Conservation (phyloP, 768 basidiomycete genomes). For the Panus rudis region DNA sequence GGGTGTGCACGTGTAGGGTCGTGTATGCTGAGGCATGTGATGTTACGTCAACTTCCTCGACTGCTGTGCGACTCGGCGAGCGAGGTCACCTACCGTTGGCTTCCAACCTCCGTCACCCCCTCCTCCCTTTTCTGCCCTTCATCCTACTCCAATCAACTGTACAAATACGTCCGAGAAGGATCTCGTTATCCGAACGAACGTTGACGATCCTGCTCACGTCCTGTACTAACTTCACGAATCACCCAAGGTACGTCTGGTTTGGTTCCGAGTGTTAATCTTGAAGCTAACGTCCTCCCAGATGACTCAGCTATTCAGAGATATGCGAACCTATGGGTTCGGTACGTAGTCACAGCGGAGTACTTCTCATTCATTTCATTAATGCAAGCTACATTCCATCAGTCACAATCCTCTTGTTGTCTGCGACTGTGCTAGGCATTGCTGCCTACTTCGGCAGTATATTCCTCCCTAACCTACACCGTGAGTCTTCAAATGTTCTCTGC, state of each 20-base stretch:
- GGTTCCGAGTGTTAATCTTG: neutral
- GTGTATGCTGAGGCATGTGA: no score
- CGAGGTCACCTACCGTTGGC: neutral
- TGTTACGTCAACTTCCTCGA: no score
- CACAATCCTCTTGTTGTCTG: conserved; percentile 31
- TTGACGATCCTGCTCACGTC: no score
- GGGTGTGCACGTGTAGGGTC: no score
- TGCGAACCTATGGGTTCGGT: conserved; percentile 26
- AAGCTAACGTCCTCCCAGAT: conserved; percentile 13
- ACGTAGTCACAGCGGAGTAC: conserved; percentile 5
- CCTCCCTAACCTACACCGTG: conserved; percentile 59
- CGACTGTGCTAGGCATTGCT: conserved; percentile 59
- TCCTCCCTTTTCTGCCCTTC: no score
- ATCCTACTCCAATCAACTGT: no score
- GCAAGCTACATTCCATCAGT: conserved; percentile 20
- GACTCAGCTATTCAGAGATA: conserved; percentile 27
- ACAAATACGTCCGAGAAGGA: no score
- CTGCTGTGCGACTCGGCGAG: no score
- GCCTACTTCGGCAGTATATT: conserved; percentile 64
- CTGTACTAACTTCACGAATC: no score
- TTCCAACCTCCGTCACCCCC: neutral
- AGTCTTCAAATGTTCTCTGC: conserved; percentile 15
- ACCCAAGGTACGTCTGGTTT: no score
- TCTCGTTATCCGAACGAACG: no score
- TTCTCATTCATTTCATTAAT: neutral